A percentile compares a stretch with the other conserved stretches of the same genome.
These are phyloP conservation scores for Xylaria sp. DNA, from an alignment of 2,329 filamentous ascomycete species.

Conservation along the genomic window DNA sequence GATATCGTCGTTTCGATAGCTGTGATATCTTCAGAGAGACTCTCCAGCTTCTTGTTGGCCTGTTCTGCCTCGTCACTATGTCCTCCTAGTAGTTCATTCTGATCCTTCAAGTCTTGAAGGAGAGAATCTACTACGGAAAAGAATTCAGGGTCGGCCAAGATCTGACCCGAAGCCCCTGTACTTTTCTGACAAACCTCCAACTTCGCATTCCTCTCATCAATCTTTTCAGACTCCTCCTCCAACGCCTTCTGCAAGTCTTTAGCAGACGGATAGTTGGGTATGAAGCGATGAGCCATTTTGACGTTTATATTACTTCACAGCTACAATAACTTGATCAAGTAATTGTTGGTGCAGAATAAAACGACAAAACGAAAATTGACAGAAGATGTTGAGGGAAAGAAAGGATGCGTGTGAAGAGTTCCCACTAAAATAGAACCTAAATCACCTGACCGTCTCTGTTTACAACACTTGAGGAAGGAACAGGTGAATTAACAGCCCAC, in stretches of 20 bases:
- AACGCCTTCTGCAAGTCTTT: not conserved
- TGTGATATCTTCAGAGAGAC: not conserved
- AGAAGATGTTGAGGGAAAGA: not conserved
- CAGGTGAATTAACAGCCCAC: no score
- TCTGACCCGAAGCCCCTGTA: not conserved
- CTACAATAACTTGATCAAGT: not conserved
- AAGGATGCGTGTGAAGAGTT: no score
- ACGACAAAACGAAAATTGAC: not conserved
- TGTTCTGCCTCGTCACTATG: not conserved
- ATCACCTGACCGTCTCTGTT: no score
- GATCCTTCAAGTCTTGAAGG: not conserved
- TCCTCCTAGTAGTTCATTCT: not conserved
- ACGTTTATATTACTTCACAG: not conserved
- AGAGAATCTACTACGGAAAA: not conserved
- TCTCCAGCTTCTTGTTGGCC: not conserved
- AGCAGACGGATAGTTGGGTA: not conserved
- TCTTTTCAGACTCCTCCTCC: not conserved
- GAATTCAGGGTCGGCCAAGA: not conserved
- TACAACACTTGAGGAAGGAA: no score
- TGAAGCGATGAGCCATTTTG: not conserved
- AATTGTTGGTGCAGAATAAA: no score
- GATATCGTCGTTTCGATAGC: not conserved
- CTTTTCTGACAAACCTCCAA: not conserved
- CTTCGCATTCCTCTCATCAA: no score
- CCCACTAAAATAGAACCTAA: no score